Percentiles rank a stretch among this genome's conserved stretches.
These are phyloP conservation scores for Pyricularia grisea DNA, from an alignment of 2,329 filamentous ascomycete genomes.

Conservation along the genomic window DNA sequence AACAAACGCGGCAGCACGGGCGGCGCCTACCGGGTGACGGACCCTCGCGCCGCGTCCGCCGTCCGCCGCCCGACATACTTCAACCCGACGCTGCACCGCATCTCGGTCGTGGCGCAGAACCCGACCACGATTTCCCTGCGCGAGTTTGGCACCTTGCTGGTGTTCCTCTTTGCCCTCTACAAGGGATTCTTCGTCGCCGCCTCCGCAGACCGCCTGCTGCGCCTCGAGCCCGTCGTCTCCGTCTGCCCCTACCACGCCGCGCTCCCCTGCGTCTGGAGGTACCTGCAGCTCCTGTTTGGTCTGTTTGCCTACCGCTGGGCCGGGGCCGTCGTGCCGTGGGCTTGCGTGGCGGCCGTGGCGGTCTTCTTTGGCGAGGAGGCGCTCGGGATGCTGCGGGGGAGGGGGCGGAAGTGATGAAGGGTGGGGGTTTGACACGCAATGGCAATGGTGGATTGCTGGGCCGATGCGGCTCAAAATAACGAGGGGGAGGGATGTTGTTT, in stretches of 20 bases:
- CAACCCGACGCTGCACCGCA: slow-evolving; percentile 9
- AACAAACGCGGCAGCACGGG: slow-evolving; percentile 1
- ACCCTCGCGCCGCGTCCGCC: background rate
- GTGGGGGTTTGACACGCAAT: too few relatives aligned
- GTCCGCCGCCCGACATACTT: slow-evolving; percentile 10
- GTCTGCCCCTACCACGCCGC: slow-evolving; percentile 7
- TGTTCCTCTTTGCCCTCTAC: slow-evolving; percentile 7
- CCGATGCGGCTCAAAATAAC: too few relatives aligned
- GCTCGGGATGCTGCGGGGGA: background rate
- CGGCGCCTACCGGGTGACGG: slow-evolving; percentile 3
- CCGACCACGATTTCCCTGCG: slow-evolving; percentile 10
- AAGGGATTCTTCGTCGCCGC: slow-evolving; percentile 3
- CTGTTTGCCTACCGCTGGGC: slow-evolving; percentile 3
- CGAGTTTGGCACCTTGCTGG: slow-evolving; percentile 8
- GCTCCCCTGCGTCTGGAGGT: slow-evolving; percentile 1
- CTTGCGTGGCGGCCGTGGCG: slow-evolving; percentile 3
- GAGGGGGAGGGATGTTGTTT: too few relatives aligned
- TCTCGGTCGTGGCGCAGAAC: slow-evolving; percentile 9
- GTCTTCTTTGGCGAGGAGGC: slow-evolving; percentile 11
- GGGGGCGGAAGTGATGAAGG: background rate
- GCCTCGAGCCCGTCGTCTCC: slow-evolving; percentile 3
- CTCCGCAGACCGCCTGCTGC: slow-evolving; percentile 6
- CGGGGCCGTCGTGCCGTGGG: slow-evolving; percentile 10
- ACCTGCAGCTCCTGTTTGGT: background rate
- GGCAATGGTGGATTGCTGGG: too few relatives aligned